Conservation (phyloP, 352 stramenopile genomes). For the Pythium vanterpoolii region DNA sequence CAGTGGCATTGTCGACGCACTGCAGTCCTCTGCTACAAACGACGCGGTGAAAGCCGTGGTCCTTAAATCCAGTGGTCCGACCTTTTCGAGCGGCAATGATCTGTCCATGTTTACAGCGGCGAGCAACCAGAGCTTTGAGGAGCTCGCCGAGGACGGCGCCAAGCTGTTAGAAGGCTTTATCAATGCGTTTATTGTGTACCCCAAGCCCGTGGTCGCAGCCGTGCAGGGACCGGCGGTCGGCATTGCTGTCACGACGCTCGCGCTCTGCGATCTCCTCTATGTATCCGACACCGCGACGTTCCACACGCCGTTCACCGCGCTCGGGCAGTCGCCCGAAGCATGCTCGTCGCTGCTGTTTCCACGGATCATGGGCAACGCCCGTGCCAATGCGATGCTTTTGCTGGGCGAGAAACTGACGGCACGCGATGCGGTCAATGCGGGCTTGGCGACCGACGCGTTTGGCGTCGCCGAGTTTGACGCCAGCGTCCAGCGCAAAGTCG, state of each 20-base stretch:
- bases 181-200: slow-evolving; percentile 81
- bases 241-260: slow-evolving; percentile 86
- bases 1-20: slow-evolving; percentile 57
- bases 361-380: slow-evolving; percentile 78
- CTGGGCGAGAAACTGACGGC: slow-evolving; percentile 84
- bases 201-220: slow-evolving; percentile 86
- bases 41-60: slow-evolving; percentile 76
- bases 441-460: slow-evolving; percentile 55
- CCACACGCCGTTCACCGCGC: slow-evolving; percentile 89
- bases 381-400: slow-evolving; percentile 87
- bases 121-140: slow-evolving; percentile 46
- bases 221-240: slow-evolving; percentile 90
- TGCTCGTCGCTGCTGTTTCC: slow-evolving; percentile 87
- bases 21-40: slow-evolving; percentile 66
- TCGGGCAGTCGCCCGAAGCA: slow-evolving; percentile 90
- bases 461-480: slow-evolving; percentile 58
- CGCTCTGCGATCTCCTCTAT: slow-evolving; percentile 90
- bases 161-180: slow-evolving; percentile 62
- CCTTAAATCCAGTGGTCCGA: slow-evolving; percentile 80
- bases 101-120: slow-evolving; percentile 75
- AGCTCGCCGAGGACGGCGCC: slow-evolving; percentile 54
- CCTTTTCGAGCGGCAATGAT: slow-evolving; percentile 91
- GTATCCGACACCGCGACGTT: slow-evolving; percentile 84
- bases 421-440: slow-evolving; percentile 39
- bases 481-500: slow-evolving; percentile 51